Evolutionary conservation across 148 eudicot species (phyloP), one percentile per base, ranked within the genome.

Genomic region (Rhododendron kiyosumense): DNA sequence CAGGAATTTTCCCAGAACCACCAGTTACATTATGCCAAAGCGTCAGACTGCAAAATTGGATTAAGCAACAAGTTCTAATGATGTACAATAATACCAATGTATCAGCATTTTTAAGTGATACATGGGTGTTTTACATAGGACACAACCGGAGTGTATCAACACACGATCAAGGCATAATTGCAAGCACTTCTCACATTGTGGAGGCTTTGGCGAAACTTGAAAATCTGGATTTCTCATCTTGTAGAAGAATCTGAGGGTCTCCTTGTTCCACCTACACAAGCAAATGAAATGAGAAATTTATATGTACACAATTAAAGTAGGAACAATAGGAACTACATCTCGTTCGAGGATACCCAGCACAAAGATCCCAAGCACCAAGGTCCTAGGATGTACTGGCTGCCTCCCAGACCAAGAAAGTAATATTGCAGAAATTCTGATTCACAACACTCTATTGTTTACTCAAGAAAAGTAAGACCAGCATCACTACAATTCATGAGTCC

Each of bases 121-220:
- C 38, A 30, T 7, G 28, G 2, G 11, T 5, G 28, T 22, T 43
- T 22, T 20, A 36, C 11, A 65, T 30, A n/a, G 78, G 30, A 83
- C 15, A 67, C 45, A 48, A n/a, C n/a, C 1, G 32, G 20, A 38
- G 74, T n/a, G 13, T 28, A 28, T 26, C 75, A 69, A 28, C 17
- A 69, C 7, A 18, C 36, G 34, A 69, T 69, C 75, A 32, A 69
- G 75, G 75, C 75, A 14, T 30, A 13, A 69, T 69, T 28, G 75
- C 75, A 69, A n/a, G 67, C 28, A 11, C 54, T 22, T 52, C 73
- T 89, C 84, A 94, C 94, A 93, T 94, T 15, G 89, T 83, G 3
- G 98, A 93, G 85, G 99, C 97, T 91, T 90, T 91, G 14, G 91
- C 92, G 69, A 96, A 96, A 83, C 94, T 94, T 43, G 96, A 93